phyloP scores from a whole-genome alignment of 1,284 basidiomycete species.

The Malassezia pachydermatis region DNA sequence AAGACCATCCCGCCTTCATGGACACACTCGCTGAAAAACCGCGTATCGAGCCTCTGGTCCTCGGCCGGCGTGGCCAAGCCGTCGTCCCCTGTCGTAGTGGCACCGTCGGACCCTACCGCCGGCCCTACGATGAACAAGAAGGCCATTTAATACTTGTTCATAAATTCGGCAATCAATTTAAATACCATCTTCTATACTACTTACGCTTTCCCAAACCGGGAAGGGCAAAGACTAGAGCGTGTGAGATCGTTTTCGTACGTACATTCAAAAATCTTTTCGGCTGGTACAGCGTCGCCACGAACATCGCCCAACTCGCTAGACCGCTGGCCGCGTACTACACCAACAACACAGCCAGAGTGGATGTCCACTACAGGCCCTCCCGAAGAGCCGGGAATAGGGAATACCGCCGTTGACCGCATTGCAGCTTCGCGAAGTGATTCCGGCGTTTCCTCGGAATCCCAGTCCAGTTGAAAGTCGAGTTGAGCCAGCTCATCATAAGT shows the following conservation, averaged over 20 bases:
- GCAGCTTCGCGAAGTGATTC: constrained; percentile 23
- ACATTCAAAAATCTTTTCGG: constrained; percentile 59
- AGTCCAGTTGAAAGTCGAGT: constrained; percentile 48
- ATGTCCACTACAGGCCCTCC: constrained; percentile 63
- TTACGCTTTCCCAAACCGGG: constrained; percentile 29
- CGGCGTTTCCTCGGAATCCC: constrained; percentile 26
- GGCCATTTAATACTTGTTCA: constrained; percentile 2
- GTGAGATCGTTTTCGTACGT: background rate
- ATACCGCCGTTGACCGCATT: constrained; percentile 20
- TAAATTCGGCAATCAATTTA: too few relatives aligned
- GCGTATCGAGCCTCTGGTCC: too few relatives aligned
- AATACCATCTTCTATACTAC: background rate
- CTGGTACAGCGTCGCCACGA: constrained; percentile 61
- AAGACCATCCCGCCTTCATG: too few relatives aligned
- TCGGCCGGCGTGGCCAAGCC: too few relatives aligned
- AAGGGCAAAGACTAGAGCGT: constrained; percentile 28
- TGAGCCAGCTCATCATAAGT: constrained; percentile 62
- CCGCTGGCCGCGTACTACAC: constrained; percentile 59
- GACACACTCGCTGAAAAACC: too few relatives aligned
- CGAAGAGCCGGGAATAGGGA: constrained; percentile 61
- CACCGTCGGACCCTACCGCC: background rate
- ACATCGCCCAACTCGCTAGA: constrained; percentile 55
- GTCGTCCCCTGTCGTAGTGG: too few relatives aligned
- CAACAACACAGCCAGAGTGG: constrained; percentile 59
- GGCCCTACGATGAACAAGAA: constrained; percentile 15